Conservation (phyloP, 2,329 filamentous ascomycete genomes). For the Ceratocystis albifundus region DNA sequence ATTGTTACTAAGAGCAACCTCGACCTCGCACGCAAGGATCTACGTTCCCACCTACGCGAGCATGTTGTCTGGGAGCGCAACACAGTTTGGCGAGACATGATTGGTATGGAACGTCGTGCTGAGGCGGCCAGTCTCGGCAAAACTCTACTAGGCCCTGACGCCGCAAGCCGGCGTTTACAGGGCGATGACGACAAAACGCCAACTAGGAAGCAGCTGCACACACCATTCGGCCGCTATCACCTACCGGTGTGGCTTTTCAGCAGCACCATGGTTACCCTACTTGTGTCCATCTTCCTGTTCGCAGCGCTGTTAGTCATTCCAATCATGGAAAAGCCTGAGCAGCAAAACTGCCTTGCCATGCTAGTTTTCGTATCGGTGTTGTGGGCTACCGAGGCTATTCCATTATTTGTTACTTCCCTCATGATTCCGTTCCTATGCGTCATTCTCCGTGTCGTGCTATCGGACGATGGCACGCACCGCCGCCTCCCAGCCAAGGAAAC, state of each 20-base stretch:
- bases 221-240: slow-evolving; percentile 65
- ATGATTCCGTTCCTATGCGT: slow-evolving; percentile 90
- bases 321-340: slow-evolving; percentile 75
- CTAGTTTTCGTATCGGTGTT: slow-evolving; percentile 84
- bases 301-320: slow-evolving; percentile 60
- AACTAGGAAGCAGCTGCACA: slow-evolving; percentile 56
- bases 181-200: slow-evolving; percentile 63
- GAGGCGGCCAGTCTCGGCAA: slow-evolving; percentile 87
- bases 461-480: slow-evolving; percentile 53
- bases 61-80: slow-evolving; percentile 99
- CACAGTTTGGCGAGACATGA: slow-evolving; percentile 98
- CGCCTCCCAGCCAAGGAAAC: slow-evolving; percentile 71
- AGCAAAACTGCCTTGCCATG: slow-evolving; percentile 92
- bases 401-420: slow-evolving; percentile 89
- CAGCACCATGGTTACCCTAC: slow-evolving; percentile 64
- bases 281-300: slow-evolving; percentile 63
- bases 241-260: slow-evolving; percentile 76
- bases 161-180: slow-evolving; percentile 59
- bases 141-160: slow-evolving; percentile 65
- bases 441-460: slow-evolving; percentile 69
- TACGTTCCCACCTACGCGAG: slow-evolving; percentile 82
- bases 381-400: slow-evolving; percentile 97
- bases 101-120: slow-evolving; percentile 88
- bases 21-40: slow-evolving; percentile 64
- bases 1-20: slow-evolving; percentile 74